Base-by-base conservation (phyloP, 805 yeast genomes). In the Myxozyma geophila region DNA sequence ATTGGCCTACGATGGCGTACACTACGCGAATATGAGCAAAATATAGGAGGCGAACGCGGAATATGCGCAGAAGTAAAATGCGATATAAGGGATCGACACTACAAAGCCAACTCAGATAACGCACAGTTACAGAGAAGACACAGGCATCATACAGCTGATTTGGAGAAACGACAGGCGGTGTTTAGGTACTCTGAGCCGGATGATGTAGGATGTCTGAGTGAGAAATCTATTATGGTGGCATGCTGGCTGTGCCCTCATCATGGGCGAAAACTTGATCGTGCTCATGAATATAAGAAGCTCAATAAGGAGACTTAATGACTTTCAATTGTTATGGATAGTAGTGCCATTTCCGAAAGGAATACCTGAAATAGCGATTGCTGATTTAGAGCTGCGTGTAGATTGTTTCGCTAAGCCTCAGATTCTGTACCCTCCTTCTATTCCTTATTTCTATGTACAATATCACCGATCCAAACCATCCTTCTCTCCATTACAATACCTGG, bases 201-300 rank as follows among this genome's bases (percentile, higher is more conserved):
- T 49, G 59, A 41, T 7, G 19, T 35, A n/a, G 66, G 66, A 5
- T 19, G 23, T 19, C 21, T 33, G 21, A 47, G 28, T 13, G 54
- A 49, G 43, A 59, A 54, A 40, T 9, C 63, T 12, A 59, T 63
- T 19, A 59, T 63, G 63, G 62, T 60, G 21, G 15, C 60, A 5
- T 63, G 66, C 48, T 63, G 66, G 66, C 46, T 63, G 6, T 63
- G 66, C 21, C 44, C 60, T 9, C 54, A 54, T 37, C 66, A 63
- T 46, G 66, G 63, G 19, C 39, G 55, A 21, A 54, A 44, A 33
- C 54, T 63, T 4, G 66, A 63, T 37, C 49, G 47, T 5, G 51
- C 66, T 15, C 60, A 63, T 40, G 54, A 63, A 36, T 63, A 59
- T 49, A 55, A 56, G 40, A 19, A n/a, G 33, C 33, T 39, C 17